Evolutionary conservation across 2,329 filamentous ascomycete genomes (phyloP).

Genomic region (Claviceps fusiformis): DNA sequence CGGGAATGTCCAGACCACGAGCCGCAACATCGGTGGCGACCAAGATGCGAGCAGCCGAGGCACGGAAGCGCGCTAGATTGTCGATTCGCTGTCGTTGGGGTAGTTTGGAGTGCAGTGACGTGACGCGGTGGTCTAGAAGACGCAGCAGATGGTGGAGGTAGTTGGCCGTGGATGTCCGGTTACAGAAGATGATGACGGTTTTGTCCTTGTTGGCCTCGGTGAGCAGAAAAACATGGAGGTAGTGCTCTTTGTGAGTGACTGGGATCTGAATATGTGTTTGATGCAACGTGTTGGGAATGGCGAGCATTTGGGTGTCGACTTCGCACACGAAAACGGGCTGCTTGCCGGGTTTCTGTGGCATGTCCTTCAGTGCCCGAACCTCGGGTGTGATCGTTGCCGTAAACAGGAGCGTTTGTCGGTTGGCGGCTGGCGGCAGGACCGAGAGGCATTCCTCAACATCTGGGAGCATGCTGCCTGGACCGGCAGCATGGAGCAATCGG

Average conservation of each 20-base stretch:
- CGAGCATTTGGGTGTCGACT: slow-evolving; percentile 60
- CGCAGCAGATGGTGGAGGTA: slow-evolving; percentile 80
- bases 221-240: slow-evolving; percentile 75
- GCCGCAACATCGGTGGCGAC: slow-evolving; percentile 93
- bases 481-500: slow-evolving; percentile 61
- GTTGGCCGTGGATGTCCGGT: slow-evolving; percentile 77
- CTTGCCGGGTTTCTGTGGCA: slow-evolving; percentile 54
- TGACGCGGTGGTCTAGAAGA: slow-evolving; percentile 77
- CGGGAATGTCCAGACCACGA: slow-evolving; percentile 87
- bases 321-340: slow-evolving; percentile 81
- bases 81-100: slow-evolving; percentile 72
- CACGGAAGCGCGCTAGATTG: slow-evolving; percentile 85
- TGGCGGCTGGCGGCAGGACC: slow-evolving; percentile 59
- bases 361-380: slow-evolving; percentile 71
- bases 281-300: slow-evolving; percentile 65
- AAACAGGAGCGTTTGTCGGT: slow-evolving; percentile 89
- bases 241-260: slow-evolving; percentile 87
- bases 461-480: slow-evolving; percentile 77
- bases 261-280: slow-evolving; percentile 83
- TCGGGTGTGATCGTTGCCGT: slow-evolving; percentile 92
- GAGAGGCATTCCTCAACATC: slow-evolving; percentile 83
- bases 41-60: slow-evolving; percentile 73
- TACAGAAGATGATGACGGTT: slow-evolving; percentile 86
- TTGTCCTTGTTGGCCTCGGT: slow-evolving; percentile 64
- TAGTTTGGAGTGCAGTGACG: slow-evolving; percentile 76